Conservation (phyloP, 2,329 filamentous ascomycete species). For the Kalmusia sp. region DNA sequence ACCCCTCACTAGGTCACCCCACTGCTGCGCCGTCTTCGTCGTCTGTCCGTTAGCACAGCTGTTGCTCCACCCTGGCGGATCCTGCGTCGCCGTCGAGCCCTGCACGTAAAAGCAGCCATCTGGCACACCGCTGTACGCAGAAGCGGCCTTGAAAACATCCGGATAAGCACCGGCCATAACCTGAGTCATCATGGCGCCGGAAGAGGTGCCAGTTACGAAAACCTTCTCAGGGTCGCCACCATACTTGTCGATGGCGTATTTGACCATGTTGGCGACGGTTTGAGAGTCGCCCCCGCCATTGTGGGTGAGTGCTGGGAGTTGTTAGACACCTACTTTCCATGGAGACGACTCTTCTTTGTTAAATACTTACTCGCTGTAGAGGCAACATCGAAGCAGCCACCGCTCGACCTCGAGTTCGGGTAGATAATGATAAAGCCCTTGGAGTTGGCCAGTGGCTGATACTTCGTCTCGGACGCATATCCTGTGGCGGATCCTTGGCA, state of each 20-base stretch:
- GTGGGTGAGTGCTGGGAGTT: slow-evolving; percentile 21
- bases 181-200: slow-evolving; percentile 29
- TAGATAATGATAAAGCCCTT: slow-evolving; percentile 28
- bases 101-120: slow-evolving; percentile 31
- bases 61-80: slow-evolving; percentile 43
- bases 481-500: slow-evolving; percentile 25
- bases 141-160: slow-evolving; percentile 26
- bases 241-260: slow-evolving; percentile 24
- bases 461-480: slow-evolving; percentile 20
- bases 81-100: slow-evolving; percentile 35
- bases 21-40: slow-evolving; percentile 22
- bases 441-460: slow-evolving; percentile 19
- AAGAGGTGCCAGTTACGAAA: slow-evolving; percentile 22
- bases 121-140: slow-evolving; percentile 26
- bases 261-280: slow-evolving; percentile 30
- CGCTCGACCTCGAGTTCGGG: slow-evolving; percentile 26
- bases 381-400: slow-evolving; percentile 30
- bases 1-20: slow-evolving; percentile 20
- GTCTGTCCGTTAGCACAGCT: slow-evolving; percentile 24
- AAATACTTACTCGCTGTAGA: slow-evolving; percentile 20
- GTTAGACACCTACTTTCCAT: background rate
- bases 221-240: slow-evolving; percentile 21
- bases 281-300: slow-evolving; percentile 30
- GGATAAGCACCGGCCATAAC: slow-evolving; percentile 29
- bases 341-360: too few relatives aligned